Base-by-base conservation (phyloP, 495 filamentous ascomycete species). In the Ascobolus immersus region DNA sequence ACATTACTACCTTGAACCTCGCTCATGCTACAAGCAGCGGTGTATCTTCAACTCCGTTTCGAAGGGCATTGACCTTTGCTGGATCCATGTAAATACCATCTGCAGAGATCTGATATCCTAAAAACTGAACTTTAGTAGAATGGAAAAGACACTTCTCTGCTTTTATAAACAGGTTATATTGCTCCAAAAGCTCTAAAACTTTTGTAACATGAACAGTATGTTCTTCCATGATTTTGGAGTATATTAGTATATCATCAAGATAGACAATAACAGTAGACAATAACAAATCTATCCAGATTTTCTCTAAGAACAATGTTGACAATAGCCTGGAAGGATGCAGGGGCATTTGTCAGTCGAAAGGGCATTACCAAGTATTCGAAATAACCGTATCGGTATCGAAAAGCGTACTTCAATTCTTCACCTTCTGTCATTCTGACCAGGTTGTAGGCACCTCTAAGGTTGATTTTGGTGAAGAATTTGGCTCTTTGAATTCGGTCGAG, bases 381-480 rank as follows among this genome's bases (percentile, higher is more conserved):
- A 12, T 24, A 27, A n/a, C 38, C 28, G 26, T 28, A 14, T 32
- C 17, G 18, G 0, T 17, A 31, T 7, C 12, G 14, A 31, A 59
- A 60, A 2, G 40, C 46, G 0, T 45, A 58, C 22, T 45, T 41
- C 36, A 36, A 48, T 35, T 57, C 33, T 8, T 50, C 33, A 6
- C 38, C 43, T 33, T 47, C 34, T 15, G 4, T 23, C 10, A 55
- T 44, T 5, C 41, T 12, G 2, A 61, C 40, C 26, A 28, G 33
- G 19, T 37, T 20, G n/a, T 37, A 40, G 3, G 31, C 34, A n/a
- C 3, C 11, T 11, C n/a, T 17, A 2, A 40, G 26, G 14, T 37
- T 20, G 4, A 37, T 13, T 14, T 32, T 40, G 1, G 25, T 26
- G 12, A 32, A 37, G 5, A 10, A 30, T 14, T 42, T 53, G 2